These are phyloP conservation scores for Boletales sp. DNA, from an alignment of 768 basidiomycete genomes.

Conservation along the genomic window DNA sequence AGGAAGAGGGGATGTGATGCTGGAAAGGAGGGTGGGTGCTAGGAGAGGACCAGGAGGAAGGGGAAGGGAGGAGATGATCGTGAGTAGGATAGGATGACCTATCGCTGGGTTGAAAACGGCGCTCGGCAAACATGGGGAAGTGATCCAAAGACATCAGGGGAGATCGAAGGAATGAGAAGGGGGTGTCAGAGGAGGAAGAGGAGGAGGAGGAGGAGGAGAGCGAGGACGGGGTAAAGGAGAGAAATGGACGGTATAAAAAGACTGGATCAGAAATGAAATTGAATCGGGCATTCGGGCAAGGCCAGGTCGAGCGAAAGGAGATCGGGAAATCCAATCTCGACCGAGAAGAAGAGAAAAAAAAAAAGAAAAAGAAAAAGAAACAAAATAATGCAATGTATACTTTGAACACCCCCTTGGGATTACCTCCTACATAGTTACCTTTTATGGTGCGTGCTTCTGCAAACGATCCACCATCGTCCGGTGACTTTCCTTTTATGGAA, in stretches of 20 bases:
- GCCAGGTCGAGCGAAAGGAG: background rate
- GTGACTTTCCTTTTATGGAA: conserved; percentile 3
- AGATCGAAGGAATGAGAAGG: conserved; percentile 4
- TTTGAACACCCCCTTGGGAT: conserved; percentile 8
- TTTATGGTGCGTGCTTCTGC: conserved; percentile 7
- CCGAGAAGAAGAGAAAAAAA: no score
- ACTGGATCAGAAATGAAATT: conserved; percentile 23
- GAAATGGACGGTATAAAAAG: conserved; percentile 8
- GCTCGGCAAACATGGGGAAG: conserved; percentile 28
- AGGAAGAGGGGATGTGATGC: conserved; percentile 7
- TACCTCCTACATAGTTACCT: background rate
- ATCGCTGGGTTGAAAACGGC: conserved; percentile 30
- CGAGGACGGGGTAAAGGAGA: conserved; percentile 21
- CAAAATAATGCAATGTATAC: background rate
- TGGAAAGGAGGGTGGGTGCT: conserved; percentile 16
- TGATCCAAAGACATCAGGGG: conserved; percentile 32
- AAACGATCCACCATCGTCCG: conserved; percentile 15
- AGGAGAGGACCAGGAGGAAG: conserved; percentile 20
- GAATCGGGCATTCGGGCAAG: conserved; percentile 15
- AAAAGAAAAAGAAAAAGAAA: no score
- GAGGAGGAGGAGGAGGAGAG: conserved; percentile 8
- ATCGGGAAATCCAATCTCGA: conserved; percentile 28
- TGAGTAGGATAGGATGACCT: conserved; percentile 20
- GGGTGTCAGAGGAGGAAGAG: background rate
- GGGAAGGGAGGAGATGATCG: conserved; percentile 27